Evolutionary conservation across 441 rosid species (phyloP), one percentile per base, ranked within the genome.

Genomic region (Metrosideros polymorpha): DNA sequence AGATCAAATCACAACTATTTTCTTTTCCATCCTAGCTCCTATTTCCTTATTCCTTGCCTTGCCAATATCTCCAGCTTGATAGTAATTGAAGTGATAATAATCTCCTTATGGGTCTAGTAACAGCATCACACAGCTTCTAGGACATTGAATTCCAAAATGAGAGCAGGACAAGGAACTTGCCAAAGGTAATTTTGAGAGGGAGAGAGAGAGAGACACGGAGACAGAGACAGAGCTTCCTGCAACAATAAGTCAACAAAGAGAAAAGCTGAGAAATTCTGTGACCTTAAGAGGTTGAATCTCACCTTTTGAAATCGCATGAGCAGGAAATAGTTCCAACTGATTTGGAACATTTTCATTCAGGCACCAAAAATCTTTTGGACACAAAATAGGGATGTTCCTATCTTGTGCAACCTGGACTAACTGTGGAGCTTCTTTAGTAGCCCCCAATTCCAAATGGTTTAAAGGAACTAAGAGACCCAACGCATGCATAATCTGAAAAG

Each of bases 341-440:
- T 85, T 82, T n/a, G 89, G 89, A 19, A 61, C 88, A 42, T 59
- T 85, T 82, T 84, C 88, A 79, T 91, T 91, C 54, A 83, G 82
- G 86, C 96, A 93, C 94, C 92, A 94, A 90, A 94, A 92, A 77
- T 94, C 96, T 89, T 87, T 91, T 63, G 98, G 98, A 91, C 63
- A 90, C 52, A 91, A 82, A 85, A 94, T 87, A 8, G 90, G 87
- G 82, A 89, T 89, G 51, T 91, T 90, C 88, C 93, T 92, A 59
- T 89, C 85, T 52, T 12, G 85, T 83, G 95, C 94, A 88, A 91
- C 86, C 88, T 92, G 91, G 87, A 93, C 89, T 77, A 93, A 86
- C 54, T 94, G 90, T 47, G 84, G 32, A 77, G 94, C 96, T 85
- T 91, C 92, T 89, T 91, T 84, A 84, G 53, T 85, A 50, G 95